Evolutionary conservation across 768 basidiomycete genomes (phyloP), one percentile per base, ranked within the genome.

Genomic region (Mycena olivaceomarginata): DNA sequence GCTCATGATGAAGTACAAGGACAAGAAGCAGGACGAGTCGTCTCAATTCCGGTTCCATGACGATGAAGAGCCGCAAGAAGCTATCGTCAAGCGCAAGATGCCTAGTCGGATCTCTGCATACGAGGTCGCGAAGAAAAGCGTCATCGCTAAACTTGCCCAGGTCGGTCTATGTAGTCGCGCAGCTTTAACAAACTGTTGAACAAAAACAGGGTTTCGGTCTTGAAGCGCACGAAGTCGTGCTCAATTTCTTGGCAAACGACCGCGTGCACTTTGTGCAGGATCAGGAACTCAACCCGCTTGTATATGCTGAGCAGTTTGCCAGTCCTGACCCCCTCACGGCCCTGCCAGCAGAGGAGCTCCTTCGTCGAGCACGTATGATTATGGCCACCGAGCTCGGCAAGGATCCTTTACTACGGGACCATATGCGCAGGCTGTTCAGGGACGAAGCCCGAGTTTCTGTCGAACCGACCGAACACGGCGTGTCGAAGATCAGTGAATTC

Each of bases 361-460:
- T 97, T 62, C 89, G 89, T 63, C 92, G 92, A 45, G 95, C 96
- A 12, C 92, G 96, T 64, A 91, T 96, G 89, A 94, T 99, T 72
- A 86, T 99, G 63, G 91, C 94, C 8, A 96, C 95, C 0, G 98
- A 99, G 83, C 90, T 99, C 20, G 96, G 96, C 45, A 98, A 96
- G 82, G 98, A 99, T 83, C 98, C 98, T 15, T 86, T 97, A 13
- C 90, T 99, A 41, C 90, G 97, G 56, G 93, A 93, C 77, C 90
- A 93, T 72, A 93, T 97, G 67, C 93, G 98, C 67, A 89, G 93
- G 71, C 82, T 91, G 48, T 97, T 97, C 89, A 93, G 91, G 82
- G 88, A 89, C 15, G 92, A 94, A 77, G 98, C 94, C 2, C 88
- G 92, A 22, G 88, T 99, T 43, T 93, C 94, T 25, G 93, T 98